Evolutionary conservation across 192 early-diverging fungal species (phyloP), one percentile per base, ranked within the genome.

Genomic region (Umbelopsis vinacea): DNA sequence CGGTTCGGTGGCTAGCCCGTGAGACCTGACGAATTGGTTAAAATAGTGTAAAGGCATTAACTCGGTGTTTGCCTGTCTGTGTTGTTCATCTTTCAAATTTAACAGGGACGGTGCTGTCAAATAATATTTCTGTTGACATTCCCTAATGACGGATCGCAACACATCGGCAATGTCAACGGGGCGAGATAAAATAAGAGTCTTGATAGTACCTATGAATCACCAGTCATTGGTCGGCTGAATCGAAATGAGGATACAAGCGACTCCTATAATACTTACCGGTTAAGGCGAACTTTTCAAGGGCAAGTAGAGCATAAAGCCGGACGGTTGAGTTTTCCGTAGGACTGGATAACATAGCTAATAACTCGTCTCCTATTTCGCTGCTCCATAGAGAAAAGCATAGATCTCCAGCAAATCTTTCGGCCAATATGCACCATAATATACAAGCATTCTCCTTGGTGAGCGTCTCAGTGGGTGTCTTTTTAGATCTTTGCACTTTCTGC

Each of bases 241-340:
- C 29, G 29, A 14, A 63, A 37, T 43, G 40, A 7, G 40, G 6
- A 12, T 43, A n/a, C 6, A 6, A 12, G 40, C 40, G 6, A 43
- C 40, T 43, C 40, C 11, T 46, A 80, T 74, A 40, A 75, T 81
- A 26, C 78, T 73, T 70, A 80, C 86, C 86, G 24, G 86, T 87
- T 7, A 87, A 68, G 53, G 81, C 79, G 54, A 88, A 88, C 68
- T 88, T 88, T 66, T 88, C 86, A 22, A 88, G 71, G 1, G 86
- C 86, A 24, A 88, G 73, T 29, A 88, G 76, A 12, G 84, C 76
- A 75, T 84, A 88, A 6, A 88, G 60, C 6, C 85, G 80, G 33
- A 85, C 85, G n/a, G 52, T 46, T 17, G 79, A 69, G 53, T 86
- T 80, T 6, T 77, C 74, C 10, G 82, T 71, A 9, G 33, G 29